These are phyloP conservation scores for Aegilops longissima DNA, from an alignment of 176 grass and related monocot species.

Conservation along the genomic window DNA sequence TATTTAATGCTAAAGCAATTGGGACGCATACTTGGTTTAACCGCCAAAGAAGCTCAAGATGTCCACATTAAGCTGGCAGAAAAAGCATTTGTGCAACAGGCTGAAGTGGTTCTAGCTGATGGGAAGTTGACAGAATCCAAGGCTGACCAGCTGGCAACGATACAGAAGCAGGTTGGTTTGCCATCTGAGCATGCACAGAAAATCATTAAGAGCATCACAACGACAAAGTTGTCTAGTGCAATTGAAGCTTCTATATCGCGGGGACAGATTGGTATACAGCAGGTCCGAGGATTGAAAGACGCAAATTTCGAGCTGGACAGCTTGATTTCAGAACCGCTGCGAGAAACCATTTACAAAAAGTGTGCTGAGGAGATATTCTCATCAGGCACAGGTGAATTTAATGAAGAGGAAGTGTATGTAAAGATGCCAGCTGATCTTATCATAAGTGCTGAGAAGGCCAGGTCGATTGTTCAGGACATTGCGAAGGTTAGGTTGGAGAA, in stretches of 20 bases:
- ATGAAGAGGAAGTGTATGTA: slow-evolving; percentile 78
- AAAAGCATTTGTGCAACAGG: slow-evolving; percentile 92
- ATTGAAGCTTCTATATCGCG: slow-evolving; percentile 78
- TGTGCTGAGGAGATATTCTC: slow-evolving; percentile 81
- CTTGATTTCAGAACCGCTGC: slow-evolving; percentile 66
- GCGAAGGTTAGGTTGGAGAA: slow-evolving; percentile 75
- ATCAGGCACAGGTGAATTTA: slow-evolving; percentile 81
- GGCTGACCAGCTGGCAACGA: slow-evolving; percentile 79
- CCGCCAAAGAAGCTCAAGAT: slow-evolving; percentile 64
- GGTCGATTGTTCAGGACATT: slow-evolving; percentile 61
- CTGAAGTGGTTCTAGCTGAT: slow-evolving; percentile 96
- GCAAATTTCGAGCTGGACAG: slow-evolving; percentile 75
- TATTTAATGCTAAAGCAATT: slow-evolving; percentile 81
- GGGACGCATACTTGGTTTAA: slow-evolving; percentile 85
- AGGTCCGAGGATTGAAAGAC: slow-evolving; percentile 76
- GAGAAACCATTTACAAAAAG: slow-evolving; percentile 86
- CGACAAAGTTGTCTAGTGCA: slow-evolving; percentile 76
- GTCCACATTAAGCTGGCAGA: slow-evolving; percentile 87
- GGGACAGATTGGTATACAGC: slow-evolving; percentile 81
- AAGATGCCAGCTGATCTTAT: slow-evolving; percentile 79
- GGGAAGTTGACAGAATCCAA: slow-evolving; percentile 85
- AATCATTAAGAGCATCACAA: slow-evolving; percentile 93
- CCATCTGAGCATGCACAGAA: slow-evolving; percentile 89
- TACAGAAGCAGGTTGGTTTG: slow-evolving; percentile 88
- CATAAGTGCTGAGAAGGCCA: slow-evolving; percentile 82